Conservation (phyloP, 192 early-diverging fungal genomes). For the Rhizophagus sp. region DNA sequence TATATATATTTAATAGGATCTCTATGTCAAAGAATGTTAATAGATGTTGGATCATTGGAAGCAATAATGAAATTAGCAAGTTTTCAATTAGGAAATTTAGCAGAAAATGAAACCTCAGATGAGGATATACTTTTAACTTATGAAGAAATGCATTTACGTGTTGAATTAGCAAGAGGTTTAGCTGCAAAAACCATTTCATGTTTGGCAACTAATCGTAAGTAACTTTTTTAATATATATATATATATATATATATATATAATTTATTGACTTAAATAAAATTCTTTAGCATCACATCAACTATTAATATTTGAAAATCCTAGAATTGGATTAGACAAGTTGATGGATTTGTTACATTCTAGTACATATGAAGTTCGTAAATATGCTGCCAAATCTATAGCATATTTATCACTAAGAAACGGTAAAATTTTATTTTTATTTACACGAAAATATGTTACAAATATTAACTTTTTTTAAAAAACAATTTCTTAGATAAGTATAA, state of each 20-base stretch:
- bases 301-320: conserved; percentile 48
- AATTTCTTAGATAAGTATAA: conserved; percentile 41
- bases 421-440: conserved; percentile 32
- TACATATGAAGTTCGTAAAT: conserved; percentile 52
- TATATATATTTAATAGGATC: not conserved
- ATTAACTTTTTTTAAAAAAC: conserved; percentile 11
- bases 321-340: conserved; percentile 40
- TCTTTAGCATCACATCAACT: conserved; percentile 47
- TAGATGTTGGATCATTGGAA: conserved; percentile 31
- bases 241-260: not conserved
- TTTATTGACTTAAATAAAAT: not conserved
- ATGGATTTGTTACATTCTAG: conserved; percentile 42
- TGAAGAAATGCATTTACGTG: conserved; percentile 38
- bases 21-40: conserved; percentile 22
- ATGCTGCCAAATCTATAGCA: conserved; percentile 57
- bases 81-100: conserved; percentile 13
- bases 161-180: conserved; percentile 42
- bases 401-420: conserved; percentile 59
- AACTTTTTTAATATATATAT: not conserved
- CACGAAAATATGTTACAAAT: not conserved
- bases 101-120: conserved; percentile 9
- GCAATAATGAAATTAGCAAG: conserved; percentile 30
- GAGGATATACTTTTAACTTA: conserved; percentile 31
- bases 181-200: conserved; percentile 48
- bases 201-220: conserved; percentile 37